Evolutionary conservation across 495 filamentous ascomycete species (phyloP).

Genomic region (Margaritispora aquatica): DNA sequence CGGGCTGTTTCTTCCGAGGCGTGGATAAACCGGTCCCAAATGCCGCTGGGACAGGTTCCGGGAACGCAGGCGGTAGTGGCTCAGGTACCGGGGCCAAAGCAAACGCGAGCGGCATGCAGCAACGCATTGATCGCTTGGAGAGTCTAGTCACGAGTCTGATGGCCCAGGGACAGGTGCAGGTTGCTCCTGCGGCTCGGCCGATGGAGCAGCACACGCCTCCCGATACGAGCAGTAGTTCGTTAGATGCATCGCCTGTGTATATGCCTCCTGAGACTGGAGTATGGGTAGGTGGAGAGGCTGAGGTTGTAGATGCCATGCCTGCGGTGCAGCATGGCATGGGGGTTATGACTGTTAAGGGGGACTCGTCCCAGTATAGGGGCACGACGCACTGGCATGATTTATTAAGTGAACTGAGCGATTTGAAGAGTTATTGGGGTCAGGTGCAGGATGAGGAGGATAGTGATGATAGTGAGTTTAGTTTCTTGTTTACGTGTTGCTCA

Average conservation of each 20-base stretch:
- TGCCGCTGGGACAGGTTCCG: constrained; percentile 11
- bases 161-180: constrained; percentile 10
- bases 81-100: too few species aligned
- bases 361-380: constrained; percentile 22
- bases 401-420: constrained; percentile 27
- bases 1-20: constrained; percentile 26
- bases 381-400: constrained; percentile 30
- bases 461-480: not conserved
- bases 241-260: too few species aligned
- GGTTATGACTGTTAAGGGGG: constrained; percentile 2
- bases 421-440: constrained; percentile 23
- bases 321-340: not conserved
- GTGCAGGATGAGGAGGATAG: constrained; percentile 11
- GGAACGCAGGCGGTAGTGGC: too few species aligned
- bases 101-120: constrained; percentile 20
- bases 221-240: not conserved
- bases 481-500: too few species aligned
- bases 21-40: constrained; percentile 3
- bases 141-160: constrained; percentile 27
- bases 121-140: constrained; percentile 32
- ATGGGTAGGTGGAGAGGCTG: too few species aligned
- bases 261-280: too few species aligned
- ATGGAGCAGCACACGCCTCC: not conserved
- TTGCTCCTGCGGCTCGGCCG: constrained; percentile 6
- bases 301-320: not conserved